phyloP scores from a whole-genome alignment of 2,329 filamentous ascomycete genomes.

The Alternaria infectoria region DNA sequence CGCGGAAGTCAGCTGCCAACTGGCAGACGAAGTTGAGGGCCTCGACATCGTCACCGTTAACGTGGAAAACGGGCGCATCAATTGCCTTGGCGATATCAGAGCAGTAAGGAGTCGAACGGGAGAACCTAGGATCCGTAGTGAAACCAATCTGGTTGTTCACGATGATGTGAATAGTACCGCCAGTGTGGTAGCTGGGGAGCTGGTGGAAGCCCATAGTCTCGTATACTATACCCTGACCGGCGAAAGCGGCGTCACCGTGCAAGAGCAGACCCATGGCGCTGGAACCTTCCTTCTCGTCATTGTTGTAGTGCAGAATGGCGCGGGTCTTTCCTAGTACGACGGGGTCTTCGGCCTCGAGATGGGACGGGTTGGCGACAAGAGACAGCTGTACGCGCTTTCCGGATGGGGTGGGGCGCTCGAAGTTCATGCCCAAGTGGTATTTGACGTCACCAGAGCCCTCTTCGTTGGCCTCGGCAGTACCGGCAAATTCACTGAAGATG shows the following conservation, averaged over 20 bases:
- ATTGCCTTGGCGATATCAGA: slow-evolving; percentile 99
- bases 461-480: slow-evolving; percentile 83
- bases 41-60: slow-evolving; percentile 98
- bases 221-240: slow-evolving; percentile 95
- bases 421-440: slow-evolving; percentile 99
- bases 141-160: slow-evolving; percentile 99
- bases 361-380: slow-evolving; percentile 96
- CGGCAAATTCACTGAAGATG: slow-evolving; percentile 98
- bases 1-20: slow-evolving; percentile 95
- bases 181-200: slow-evolving; percentile 93
- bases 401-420: slow-evolving; percentile 95
- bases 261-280: slow-evolving; percentile 95
- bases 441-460: slow-evolving; percentile 99
- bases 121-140: slow-evolving; percentile 96
- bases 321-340: slow-evolving; percentile 97
- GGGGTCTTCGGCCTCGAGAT: slow-evolving; percentile 96
- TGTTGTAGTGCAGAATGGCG: slow-evolving; percentile 98
- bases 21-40: slow-evolving; percentile 98
- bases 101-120: slow-evolving; percentile 97
- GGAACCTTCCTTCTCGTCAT: slow-evolving; percentile 86
- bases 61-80: slow-evolving; percentile 97
- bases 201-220: slow-evolving; percentile 98
- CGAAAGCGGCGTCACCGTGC: slow-evolving; percentile 96
- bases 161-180: slow-evolving; percentile 94
- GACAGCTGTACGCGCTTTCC: slow-evolving; percentile 99